These are phyloP conservation scores for Talaromyces ruber DNA, from an alignment of 495 filamentous ascomycete species.

Conservation along the genomic window DNA sequence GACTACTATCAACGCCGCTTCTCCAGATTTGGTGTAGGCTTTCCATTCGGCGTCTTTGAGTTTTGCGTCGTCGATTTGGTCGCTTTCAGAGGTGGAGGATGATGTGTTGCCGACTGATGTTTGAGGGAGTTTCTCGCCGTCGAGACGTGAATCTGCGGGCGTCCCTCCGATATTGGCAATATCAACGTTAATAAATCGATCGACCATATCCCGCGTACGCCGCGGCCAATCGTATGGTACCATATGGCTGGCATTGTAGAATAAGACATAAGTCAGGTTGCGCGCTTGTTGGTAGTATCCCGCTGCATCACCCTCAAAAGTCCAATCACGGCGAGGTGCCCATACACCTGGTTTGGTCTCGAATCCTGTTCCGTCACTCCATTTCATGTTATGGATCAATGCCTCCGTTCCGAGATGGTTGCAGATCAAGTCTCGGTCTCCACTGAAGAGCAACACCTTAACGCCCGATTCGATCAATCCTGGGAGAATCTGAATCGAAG, in stretches of 20 bases:
- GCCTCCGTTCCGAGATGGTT: conserved; percentile 94
- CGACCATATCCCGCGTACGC: conserved; percentile 89
- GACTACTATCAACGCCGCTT: conserved; percentile 81
- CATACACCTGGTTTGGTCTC: conserved; percentile 82
- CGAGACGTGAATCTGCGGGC: conserved; percentile 78
- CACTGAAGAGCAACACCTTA: conserved; percentile 80
- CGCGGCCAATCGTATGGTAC: conserved; percentile 90
- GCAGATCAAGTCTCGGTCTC: conserved; percentile 90
- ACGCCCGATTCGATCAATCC: conserved; percentile 62
- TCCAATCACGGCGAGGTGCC: conserved; percentile 89
- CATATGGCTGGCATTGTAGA: conserved; percentile 96
- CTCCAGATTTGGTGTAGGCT: conserved; percentile 86
- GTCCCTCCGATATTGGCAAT: conserved; percentile 82
- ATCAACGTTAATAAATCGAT: conserved; percentile 91
- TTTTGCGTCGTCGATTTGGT: conserved; percentile 65
- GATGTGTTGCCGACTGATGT: conserved; percentile 72
- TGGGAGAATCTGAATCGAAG: conserved; percentile 68
- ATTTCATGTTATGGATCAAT: conserved; percentile 83
- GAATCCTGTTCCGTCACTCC: conserved; percentile 85
- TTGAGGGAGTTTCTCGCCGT: conserved; percentile 76
- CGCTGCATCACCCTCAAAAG: conserved; percentile 82
- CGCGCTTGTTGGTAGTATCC: conserved; percentile 91
- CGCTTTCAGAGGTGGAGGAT: conserved; percentile 65
- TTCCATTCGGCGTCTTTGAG: conserved; percentile 82
- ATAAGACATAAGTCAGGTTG: conserved; percentile 90